Conservation (phyloP, 2,329 filamentous ascomycete species). For the Alternaria brassicicola region DNA sequence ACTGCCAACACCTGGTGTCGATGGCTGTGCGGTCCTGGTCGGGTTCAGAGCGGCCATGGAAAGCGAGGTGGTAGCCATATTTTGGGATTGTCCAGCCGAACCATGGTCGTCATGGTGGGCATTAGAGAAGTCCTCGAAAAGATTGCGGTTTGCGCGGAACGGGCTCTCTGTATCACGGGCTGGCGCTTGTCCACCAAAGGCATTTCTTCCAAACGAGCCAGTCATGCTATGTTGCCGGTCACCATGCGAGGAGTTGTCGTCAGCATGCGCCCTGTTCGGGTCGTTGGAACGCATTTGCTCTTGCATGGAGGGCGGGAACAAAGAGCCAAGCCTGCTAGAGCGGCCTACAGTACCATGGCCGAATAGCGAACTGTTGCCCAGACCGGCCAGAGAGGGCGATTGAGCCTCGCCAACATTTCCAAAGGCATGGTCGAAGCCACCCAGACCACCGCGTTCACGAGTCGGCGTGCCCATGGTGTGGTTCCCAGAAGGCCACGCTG, state of each 20-base stretch:
- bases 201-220: slow-evolving; percentile 69
- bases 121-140: slow-evolving; percentile 49
- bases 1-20: slow-evolving; percentile 49
- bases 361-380: slow-evolving; percentile 70
- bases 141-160: slow-evolving; percentile 45
- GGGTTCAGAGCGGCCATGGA: slow-evolving; percentile 43
- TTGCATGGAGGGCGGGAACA: slow-evolving; percentile 90
- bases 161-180: slow-evolving; percentile 51
- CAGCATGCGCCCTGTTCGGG: slow-evolving; percentile 56
- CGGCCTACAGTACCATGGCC: slow-evolving; percentile 71
- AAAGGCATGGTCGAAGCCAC: slow-evolving; percentile 64
- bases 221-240: slow-evolving; percentile 57
- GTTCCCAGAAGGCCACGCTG: slow-evolving; percentile 69
- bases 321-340: slow-evolving; percentile 79
- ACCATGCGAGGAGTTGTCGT: slow-evolving; percentile 58
- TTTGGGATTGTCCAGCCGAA: slow-evolving; percentile 26
- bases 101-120: slow-evolving; percentile 37
- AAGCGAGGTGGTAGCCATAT: slow-evolving; percentile 37
- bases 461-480: slow-evolving; percentile 77
- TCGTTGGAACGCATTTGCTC: slow-evolving; percentile 76
- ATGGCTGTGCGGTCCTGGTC: slow-evolving; percentile 42
- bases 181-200: slow-evolving; percentile 54
- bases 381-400: slow-evolving; percentile 71
- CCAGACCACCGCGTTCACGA: slow-evolving; percentile 63
- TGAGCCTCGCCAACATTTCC: slow-evolving; percentile 78